Conservation (phyloP, 2,329 filamentous ascomycete species). For the Fusarium oligoseptatum region DNA sequence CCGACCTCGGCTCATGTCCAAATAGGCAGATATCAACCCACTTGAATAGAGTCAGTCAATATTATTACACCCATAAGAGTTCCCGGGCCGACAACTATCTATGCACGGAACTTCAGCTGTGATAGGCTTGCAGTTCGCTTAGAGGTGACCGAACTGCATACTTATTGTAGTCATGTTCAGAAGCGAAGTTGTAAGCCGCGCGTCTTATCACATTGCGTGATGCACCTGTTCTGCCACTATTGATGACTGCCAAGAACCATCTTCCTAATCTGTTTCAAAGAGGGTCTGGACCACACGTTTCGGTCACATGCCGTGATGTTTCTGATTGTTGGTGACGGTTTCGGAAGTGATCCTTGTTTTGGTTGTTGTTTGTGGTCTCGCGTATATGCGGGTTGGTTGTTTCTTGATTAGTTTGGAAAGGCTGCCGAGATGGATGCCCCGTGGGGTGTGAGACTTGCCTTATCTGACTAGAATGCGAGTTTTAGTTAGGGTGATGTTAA, state of each 20-base stretch:
- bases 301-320: neutral
- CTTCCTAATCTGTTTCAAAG: neutral
- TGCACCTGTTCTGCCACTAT: neutral
- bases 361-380: neutral
- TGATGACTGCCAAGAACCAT: neutral
- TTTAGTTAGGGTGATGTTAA: neutral
- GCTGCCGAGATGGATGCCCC: neutral
- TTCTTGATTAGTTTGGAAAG: neutral
- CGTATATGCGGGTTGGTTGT: constrained; percentile 2
- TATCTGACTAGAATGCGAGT: neutral
- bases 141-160: neutral
- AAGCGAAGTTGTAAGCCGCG: neutral
- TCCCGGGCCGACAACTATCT: neutral
- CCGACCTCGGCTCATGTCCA: neutral
- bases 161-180: neutral
- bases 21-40: neutral
- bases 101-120: neutral
- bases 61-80: neutral
- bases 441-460: neutral
- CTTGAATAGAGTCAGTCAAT: neutral
- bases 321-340: neutral
- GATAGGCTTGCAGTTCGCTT: neutral
- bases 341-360: neutral
- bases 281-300: neutral
- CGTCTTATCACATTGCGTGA: neutral